phyloP scores from a whole-genome alignment of 306 rosid species.

The Gastrolobium villosum region DNA sequence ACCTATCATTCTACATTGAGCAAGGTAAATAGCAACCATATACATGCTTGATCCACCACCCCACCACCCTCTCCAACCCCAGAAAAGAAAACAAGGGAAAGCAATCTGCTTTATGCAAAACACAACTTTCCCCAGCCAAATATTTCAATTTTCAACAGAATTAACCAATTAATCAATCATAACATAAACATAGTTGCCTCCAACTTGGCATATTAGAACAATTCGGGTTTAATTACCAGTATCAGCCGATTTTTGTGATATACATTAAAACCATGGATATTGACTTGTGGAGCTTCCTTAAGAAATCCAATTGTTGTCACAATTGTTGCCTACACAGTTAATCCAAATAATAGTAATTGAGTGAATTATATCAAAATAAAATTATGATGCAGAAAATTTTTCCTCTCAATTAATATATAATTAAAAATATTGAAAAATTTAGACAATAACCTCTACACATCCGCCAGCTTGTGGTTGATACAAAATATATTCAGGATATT shows the following conservation, averaged over 20 bases:
- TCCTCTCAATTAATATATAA: constrained; percentile 12
- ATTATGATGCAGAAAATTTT: neutral
- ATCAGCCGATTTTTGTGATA: constrained; percentile 96
- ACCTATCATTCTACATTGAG: constrained; percentile 21
- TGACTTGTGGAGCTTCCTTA: constrained; percentile 85
- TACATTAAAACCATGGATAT: constrained; percentile 85
- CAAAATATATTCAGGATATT: constrained; percentile 67
- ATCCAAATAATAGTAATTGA: constrained; percentile 28
- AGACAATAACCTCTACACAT: constrained; percentile 62
- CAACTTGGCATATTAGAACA: constrained; percentile 12
- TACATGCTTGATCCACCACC: neutral
- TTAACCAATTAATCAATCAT: constrained; percentile 24
- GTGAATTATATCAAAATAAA: constrained; percentile 7
- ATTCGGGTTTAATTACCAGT: constrained; percentile 60
- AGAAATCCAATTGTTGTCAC: constrained; percentile 92
- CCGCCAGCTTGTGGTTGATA: constrained; percentile 76
- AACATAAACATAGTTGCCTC: constrained; percentile 1
- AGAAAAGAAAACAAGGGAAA: neutral
- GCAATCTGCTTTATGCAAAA: neutral
- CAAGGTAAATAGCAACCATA: constrained; percentile 17
- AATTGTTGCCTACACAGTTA: constrained; percentile 62
- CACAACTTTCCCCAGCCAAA: constrained; percentile 5
- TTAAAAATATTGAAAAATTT: constrained; percentile 30
- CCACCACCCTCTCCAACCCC: neutral
- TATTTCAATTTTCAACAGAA: constrained; percentile 4